Conservation (phyloP, 228 moss, liverwort and hornwort species). For the Sphagnum fallax region DNA sequence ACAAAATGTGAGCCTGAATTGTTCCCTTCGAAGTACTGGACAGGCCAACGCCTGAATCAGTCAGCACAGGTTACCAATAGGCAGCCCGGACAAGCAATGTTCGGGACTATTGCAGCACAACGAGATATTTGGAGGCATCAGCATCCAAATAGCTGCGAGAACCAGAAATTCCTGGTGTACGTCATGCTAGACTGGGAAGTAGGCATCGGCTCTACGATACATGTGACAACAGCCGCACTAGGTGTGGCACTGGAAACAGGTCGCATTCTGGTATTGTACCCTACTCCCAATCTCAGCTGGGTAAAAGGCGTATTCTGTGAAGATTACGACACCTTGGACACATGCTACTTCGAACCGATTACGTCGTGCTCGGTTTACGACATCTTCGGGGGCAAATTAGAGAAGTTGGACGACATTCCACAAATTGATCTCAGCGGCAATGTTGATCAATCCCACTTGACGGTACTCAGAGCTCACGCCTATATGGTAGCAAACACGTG, state of each 20-base stretch:
- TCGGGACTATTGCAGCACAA: slow-evolving; percentile 22
- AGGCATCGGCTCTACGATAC: slow-evolving; percentile 26
- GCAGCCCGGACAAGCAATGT: slow-evolving; percentile 3
- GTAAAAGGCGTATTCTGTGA: slow-evolving; percentile 15
- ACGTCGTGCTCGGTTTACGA: slow-evolving; percentile 21
- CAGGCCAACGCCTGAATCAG: too few relatives aligned
- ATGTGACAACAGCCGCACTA: slow-evolving; percentile 15
- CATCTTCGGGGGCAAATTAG: slow-evolving; percentile 15
- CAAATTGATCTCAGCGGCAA: slow-evolving; percentile 11
- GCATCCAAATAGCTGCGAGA: slow-evolving; percentile 17
- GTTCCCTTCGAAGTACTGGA: too few relatives aligned
- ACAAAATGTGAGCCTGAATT: too few relatives aligned
- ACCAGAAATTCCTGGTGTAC: slow-evolving; percentile 18
- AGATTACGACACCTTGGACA: slow-evolving; percentile 17
- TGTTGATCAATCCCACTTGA: not conserved
- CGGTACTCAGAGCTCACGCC: slow-evolving; percentile 7
- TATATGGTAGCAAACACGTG: slow-evolving; percentile 4
- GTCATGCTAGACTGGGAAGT: slow-evolving; percentile 16
- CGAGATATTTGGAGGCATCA: slow-evolving; percentile 31
- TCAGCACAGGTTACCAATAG: too few relatives aligned
- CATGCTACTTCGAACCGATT: slow-evolving; percentile 32
- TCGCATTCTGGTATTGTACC: slow-evolving; percentile 24
- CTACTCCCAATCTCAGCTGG: slow-evolving; percentile 23
- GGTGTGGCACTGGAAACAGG: slow-evolving; percentile 23
- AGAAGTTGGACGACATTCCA: slow-evolving; percentile 6